Conservation (phyloP, 805 yeast genomes). For the Nakazawaea wickerhamii region DNA sequence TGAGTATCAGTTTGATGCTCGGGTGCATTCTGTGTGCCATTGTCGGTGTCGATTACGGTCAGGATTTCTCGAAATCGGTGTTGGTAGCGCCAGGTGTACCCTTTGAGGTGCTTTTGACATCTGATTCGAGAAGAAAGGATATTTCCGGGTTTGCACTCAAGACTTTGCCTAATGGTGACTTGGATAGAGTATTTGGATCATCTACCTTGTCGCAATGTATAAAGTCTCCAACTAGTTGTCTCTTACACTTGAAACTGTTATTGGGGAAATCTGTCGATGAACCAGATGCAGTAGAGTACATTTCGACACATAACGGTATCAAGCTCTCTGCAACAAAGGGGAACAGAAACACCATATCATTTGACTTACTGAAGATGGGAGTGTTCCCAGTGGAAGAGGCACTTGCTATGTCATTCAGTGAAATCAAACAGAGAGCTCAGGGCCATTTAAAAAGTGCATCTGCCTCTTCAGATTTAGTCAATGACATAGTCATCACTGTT, state of each 20-base stretch:
- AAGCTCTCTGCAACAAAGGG: conserved; percentile 34
- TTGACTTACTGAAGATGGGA: conserved; percentile 41
- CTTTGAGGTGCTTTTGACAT: conserved; percentile 81
- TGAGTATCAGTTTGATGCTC: neutral
- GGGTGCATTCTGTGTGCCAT: conserved; percentile 43
- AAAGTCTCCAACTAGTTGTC: conserved; percentile 66
- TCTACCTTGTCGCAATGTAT: conserved; percentile 65
- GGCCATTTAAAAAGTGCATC: conserved; percentile 49
- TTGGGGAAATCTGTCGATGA: conserved; percentile 59
- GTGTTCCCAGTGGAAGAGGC: conserved; percentile 63
- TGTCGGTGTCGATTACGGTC: conserved; percentile 86
- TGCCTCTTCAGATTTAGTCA: conserved; percentile 42
- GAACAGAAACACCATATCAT: conserved; percentile 51
- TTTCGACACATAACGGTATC: conserved; percentile 56
- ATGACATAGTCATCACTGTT: conserved; percentile 68
- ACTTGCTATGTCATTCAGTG: conserved; percentile 74
- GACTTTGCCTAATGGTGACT: conserved; percentile 31
- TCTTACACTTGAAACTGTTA: conserved; percentile 62
- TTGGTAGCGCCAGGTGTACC: conserved; percentile 88
- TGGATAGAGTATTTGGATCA: conserved; percentile 76
- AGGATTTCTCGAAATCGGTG: conserved; percentile 80
- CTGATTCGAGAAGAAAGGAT: conserved; percentile 90
- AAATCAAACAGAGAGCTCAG: conserved; percentile 61
- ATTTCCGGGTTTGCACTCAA: conserved; percentile 70
- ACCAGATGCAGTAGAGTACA: conserved; percentile 38